phyloP scores from a whole-genome alignment of 2,329 filamentous ascomycete genomes.

The Lomentospora prolificans region DNA sequence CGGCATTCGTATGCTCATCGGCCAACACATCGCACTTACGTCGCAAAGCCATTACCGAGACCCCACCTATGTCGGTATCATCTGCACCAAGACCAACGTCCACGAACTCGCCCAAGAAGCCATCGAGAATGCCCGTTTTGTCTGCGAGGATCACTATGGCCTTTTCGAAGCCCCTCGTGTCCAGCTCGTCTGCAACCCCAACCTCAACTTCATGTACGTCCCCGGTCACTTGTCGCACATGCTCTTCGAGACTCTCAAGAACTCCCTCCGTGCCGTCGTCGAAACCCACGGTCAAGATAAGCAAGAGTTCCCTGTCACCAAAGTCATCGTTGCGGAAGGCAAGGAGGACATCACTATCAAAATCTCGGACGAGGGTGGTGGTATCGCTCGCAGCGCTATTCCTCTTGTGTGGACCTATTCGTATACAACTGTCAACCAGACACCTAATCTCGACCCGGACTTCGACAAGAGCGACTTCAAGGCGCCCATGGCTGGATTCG shows the following conservation, averaged over 20 bases:
- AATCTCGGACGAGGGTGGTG: conserved; percentile 91
- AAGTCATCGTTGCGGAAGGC: conserved; percentile 94
- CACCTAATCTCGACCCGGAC: conserved; percentile 87
- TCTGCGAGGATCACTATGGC: conserved; percentile 97
- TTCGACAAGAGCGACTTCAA: conserved; percentile 99
- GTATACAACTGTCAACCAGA: conserved; percentile 98
- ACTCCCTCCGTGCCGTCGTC: conserved; percentile 92
- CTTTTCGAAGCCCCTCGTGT: conserved; percentile 95
- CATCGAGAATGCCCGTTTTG: conserved; percentile 97
- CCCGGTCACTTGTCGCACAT: conserved; percentile 98
- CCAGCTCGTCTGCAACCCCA: conserved; percentile 87
- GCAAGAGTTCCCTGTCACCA: conserved; percentile 91
- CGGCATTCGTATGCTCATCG: conserved; percentile 97
- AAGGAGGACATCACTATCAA: conserved; percentile 99
- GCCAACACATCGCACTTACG: conserved; percentile 93
- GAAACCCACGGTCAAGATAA: conserved; percentile 92
- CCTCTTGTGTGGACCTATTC: conserved; percentile 99
- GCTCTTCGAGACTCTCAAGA: conserved; percentile 98
- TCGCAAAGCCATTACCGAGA: conserved; percentile 86
- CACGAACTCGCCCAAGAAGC: conserved; percentile 90
- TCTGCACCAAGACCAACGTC: conserved; percentile 97
- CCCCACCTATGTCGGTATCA: conserved; percentile 93
- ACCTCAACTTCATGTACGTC: conserved; percentile 98
- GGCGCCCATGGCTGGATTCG: conserved; percentile 96
- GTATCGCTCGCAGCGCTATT: conserved; percentile 85